Evolutionary conservation across 2,329 filamentous ascomycete species (phyloP).

Genomic region (Beauveria scarabaeidicola): DNA sequence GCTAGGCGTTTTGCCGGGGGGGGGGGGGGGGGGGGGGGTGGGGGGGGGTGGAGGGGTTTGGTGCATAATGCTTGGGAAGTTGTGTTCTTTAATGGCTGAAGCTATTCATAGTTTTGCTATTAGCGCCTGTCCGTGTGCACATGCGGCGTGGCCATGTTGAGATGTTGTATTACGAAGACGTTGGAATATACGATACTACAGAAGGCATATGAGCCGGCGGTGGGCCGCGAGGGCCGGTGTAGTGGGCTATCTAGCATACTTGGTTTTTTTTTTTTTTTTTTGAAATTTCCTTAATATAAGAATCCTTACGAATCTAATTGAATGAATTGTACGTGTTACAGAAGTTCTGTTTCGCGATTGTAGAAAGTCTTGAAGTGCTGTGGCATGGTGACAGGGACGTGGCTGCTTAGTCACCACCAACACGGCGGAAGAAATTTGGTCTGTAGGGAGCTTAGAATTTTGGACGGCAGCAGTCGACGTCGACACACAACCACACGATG

Average conservation of each 20-base stretch:
- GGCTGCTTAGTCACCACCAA: constrained; percentile 7
- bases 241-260: constrained; percentile 4
- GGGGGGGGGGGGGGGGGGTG: no score
- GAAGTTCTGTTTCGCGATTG: background rate
- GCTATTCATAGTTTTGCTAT: background rate
- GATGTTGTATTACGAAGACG: background rate
- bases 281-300: constrained; percentile 5
- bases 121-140: background rate
- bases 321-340: background rate
- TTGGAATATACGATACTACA: constrained; percentile 8
- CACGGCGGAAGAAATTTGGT: constrained; percentile 7
- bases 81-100: background rate
- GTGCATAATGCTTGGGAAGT: background rate
- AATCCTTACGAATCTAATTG: background rate
- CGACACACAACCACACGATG: constrained; percentile 21
- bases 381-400: background rate
- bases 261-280: no score
- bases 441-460: constrained; percentile 2
- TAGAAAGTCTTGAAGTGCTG: background rate
- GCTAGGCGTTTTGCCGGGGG: constrained; percentile 9
- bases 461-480: background rate
- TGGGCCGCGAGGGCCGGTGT: background rate
- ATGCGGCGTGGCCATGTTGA: background rate
- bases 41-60: no score
- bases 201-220: background rate